Evolutionary conservation across 1,284 basidiomycete species (phyloP).

Genomic region (Termitomyces sp.): DNA sequence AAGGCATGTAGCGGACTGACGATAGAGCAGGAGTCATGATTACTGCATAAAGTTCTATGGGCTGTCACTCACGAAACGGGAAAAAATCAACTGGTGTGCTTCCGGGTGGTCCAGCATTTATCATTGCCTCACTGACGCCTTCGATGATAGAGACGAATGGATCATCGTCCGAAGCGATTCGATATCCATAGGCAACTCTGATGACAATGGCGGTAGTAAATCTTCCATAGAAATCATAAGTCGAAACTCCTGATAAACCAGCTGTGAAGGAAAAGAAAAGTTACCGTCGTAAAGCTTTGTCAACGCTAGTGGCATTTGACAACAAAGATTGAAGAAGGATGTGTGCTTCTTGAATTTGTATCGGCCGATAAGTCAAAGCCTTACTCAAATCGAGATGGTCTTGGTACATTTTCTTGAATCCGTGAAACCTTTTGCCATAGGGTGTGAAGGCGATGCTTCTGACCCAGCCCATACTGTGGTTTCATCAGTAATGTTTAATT

Average conservation of each 20-base stretch:
- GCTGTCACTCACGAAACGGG: constrained; percentile 10
- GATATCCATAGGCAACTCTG: constrained; percentile 16
- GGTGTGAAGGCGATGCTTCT: constrained; percentile 8
- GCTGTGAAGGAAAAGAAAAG: neutral
- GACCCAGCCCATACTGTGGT: constrained; percentile 15
- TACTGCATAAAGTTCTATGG: neutral
- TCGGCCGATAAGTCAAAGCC: constrained; percentile 1
- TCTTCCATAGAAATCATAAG: constrained; percentile 1
- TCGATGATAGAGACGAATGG: constrained; percentile 9
- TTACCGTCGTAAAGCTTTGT: neutral
- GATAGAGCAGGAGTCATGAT: no score
- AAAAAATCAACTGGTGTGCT: constrained; percentile 19
- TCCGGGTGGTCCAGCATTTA: constrained; percentile 13
- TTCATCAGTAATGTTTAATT: neutral
- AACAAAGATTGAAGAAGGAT: constrained; percentile 12
- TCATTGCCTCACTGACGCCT: neutral
- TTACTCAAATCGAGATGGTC: constrained; percentile 12
- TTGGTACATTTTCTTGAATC: constrained; percentile 16
- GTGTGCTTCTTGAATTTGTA: constrained; percentile 11
- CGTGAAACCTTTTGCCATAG: constrained; percentile 15
- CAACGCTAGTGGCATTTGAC: neutral
- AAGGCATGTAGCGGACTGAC: constrained; percentile 20
- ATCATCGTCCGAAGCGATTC: constrained; percentile 16
- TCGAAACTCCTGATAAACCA: neutral
- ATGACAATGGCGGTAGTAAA: constrained; percentile 17